Conservation (phyloP, 306 rosid genomes). For the Arachis hypogaea region DNA sequence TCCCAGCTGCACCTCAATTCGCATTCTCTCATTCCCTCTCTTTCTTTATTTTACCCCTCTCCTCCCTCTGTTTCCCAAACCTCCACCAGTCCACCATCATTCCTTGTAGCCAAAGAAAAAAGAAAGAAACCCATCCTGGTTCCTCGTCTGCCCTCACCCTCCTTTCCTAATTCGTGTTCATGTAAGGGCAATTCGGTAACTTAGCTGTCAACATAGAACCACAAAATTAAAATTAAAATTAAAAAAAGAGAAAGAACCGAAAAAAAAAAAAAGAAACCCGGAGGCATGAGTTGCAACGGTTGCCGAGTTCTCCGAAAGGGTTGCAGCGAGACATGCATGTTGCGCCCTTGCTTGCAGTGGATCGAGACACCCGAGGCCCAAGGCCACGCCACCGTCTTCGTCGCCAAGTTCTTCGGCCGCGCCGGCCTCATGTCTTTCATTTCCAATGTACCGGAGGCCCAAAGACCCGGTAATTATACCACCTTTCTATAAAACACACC, state of each 20-base stretch:
- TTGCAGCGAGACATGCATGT: conserved; percentile 85
- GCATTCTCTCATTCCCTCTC: conserved; percentile 27
- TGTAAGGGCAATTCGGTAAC: conserved; percentile 21
- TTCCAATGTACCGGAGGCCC: conserved; percentile 85
- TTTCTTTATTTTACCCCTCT: neutral
- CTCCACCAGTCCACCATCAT: neutral
- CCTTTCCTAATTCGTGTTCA: neutral
- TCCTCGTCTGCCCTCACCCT: neutral
- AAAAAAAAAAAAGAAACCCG: no score
- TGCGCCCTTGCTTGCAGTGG: conserved; percentile 94
- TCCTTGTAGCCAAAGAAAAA: neutral
- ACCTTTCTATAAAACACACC: neutral
- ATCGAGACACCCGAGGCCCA: conserved; percentile 83
- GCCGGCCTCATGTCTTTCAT: conserved; percentile 97
- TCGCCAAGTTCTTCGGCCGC: conserved; percentile 97
- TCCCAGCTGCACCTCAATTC: conserved; percentile 4
- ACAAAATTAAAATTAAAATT: neutral
- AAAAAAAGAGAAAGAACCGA: no score
- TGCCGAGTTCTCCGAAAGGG: conserved; percentile 98
- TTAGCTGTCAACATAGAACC: neutral
- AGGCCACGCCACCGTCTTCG: conserved; percentile 95
- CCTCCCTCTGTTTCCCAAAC: neutral
- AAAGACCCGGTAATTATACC: conserved; percentile 68
- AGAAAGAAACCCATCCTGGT: neutral
- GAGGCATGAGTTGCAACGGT: conserved; percentile 95